These are phyloP conservation scores for Parsonsia alboflavescens DNA, from an alignment of 257 asterid genomes.

Conservation along the genomic window DNA sequence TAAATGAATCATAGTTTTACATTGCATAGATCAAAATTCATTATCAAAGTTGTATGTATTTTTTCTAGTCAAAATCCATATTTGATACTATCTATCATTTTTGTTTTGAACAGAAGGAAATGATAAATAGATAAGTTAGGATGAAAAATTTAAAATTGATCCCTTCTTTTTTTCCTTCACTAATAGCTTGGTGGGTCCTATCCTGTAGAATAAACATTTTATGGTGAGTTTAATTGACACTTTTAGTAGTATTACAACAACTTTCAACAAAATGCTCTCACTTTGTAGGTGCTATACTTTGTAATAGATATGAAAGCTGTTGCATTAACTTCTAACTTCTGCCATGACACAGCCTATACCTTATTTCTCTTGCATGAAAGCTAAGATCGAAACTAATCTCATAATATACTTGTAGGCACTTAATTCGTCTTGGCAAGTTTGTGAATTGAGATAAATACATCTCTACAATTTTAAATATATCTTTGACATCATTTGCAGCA, in stretches of 20 bases:
- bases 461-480: too few relatives aligned
- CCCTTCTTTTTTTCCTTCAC: not conserved
- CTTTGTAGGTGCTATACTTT: not conserved
- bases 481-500: too few relatives aligned
- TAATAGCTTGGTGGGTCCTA: not conserved
- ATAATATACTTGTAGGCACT: too few relatives aligned
- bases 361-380: slow-evolving; percentile 18
- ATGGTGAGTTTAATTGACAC: not conserved
- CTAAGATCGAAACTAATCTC: slow-evolving; percentile 16
- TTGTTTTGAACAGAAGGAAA: not conserved
- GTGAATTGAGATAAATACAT: too few relatives aligned
- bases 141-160: not conserved
- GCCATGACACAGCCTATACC: slow-evolving; percentile 10
- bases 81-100: not conserved
- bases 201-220: not conserved
- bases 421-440: too few relatives aligned
- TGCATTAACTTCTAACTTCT: slow-evolving; percentile 20
- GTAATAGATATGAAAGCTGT: not conserved
- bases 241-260: not conserved
- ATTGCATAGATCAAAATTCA: too few relatives aligned
- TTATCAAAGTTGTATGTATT: too few relatives aligned
- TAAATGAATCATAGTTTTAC: too few relatives aligned
- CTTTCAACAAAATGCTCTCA: not conserved
- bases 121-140: not conserved
- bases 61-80: not conserved